Percentiles rank a stretch among this genome's conserved stretches.
phyloP scores from a whole-genome alignment of 106 monocot species.

The Hemerocallis citrina region DNA sequence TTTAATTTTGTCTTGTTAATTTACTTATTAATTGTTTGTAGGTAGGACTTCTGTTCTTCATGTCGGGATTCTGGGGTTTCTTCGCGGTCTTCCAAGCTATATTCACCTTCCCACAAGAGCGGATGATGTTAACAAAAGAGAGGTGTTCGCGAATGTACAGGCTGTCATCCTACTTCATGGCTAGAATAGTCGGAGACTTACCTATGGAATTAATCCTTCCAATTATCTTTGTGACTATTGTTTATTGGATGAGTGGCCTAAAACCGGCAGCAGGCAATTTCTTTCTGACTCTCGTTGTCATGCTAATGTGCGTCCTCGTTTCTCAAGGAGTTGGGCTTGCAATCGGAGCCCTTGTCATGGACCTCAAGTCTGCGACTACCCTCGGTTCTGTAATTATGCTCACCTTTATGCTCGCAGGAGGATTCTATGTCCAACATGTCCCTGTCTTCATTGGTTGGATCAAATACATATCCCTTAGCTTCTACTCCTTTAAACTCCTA shows the following conservation, averaged over 20 bases:
- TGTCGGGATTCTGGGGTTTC: slow-evolving; percentile 42
- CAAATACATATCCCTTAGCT: slow-evolving; percentile 38
- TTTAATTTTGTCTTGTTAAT: neutral
- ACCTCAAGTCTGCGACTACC: slow-evolving; percentile 31
- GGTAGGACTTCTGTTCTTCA: slow-evolving; percentile 55
- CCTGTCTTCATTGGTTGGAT: slow-evolving; percentile 51
- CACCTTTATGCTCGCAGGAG: slow-evolving; percentile 50
- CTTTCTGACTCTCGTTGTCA: slow-evolving; percentile 11
- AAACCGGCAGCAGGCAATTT: slow-evolving; percentile 7
- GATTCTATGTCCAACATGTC: slow-evolving; percentile 47
- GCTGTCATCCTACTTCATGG: slow-evolving; percentile 56
- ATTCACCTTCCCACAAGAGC: slow-evolving; percentile 59
- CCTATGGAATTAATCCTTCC: slow-evolving; percentile 58
- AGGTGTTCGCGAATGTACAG: slow-evolving; percentile 43
- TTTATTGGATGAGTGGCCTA: slow-evolving; percentile 38
- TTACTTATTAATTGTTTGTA: slow-evolving; percentile 12
- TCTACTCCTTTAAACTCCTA: slow-evolving; percentile 41
- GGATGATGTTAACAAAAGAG: slow-evolving; percentile 40
- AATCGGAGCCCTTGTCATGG: slow-evolving; percentile 24
- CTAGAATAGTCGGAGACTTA: slow-evolving; percentile 33
- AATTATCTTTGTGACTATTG: slow-evolving; percentile 9
- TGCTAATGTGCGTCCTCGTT: slow-evolving; percentile 23
- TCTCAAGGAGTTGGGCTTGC: slow-evolving; percentile 33
- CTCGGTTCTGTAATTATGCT: slow-evolving; percentile 39
- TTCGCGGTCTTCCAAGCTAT: slow-evolving; percentile 44